Base-by-base conservation (phyloP, 129 eudicot genomes). In the Flaveria sonorensis region DNA sequence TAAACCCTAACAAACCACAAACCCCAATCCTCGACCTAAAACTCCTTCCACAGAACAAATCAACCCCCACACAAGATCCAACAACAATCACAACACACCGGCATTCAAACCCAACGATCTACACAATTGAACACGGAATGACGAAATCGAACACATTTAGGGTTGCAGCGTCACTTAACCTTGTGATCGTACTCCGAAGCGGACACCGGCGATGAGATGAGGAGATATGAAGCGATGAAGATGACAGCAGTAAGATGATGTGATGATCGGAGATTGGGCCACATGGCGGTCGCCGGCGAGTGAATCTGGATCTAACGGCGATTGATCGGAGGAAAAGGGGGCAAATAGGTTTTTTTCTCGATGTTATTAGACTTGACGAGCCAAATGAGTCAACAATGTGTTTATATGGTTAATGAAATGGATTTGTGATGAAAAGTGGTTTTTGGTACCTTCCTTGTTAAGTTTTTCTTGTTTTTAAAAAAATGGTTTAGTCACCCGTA, bases 181-280 rank as follows among this genome's bases (percentile, higher is more conserved):
- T 85, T 92, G 85, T 92, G 95, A 84, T 92, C 97, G 39, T 83
- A 84, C 82, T 92, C 97, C 30, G 92, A 84, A 47, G 92, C 97
- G 74, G 89, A 65, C 52, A 79, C 96, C 83, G 91, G 85, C 56
- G 89, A 82, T 40, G 78, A 50, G 80, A 74, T 52, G 2, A 80
- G 32, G n/a, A 66, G 21, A 56, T 55, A 24, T 73, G 83, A 80
- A 42, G 75, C 74, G 71, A 80, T 21, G 63, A 80, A 40, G 53
- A 74, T 18, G 70, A 50, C 43, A 32, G 65, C 60, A 28, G 80
- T 23, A 73, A 88, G 70, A 68, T 53, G 15, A 70, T 30, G 50
- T 77, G 24, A 21, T 28, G 83, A 85, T 85, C 87, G 90, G 86
- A 83, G 76, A 81, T 83, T 51, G 79, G 85, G 79, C 85, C 67